Base-by-base conservation (phyloP, 495 filamentous ascomycete genomes). In the Daldinia concentrica region DNA sequence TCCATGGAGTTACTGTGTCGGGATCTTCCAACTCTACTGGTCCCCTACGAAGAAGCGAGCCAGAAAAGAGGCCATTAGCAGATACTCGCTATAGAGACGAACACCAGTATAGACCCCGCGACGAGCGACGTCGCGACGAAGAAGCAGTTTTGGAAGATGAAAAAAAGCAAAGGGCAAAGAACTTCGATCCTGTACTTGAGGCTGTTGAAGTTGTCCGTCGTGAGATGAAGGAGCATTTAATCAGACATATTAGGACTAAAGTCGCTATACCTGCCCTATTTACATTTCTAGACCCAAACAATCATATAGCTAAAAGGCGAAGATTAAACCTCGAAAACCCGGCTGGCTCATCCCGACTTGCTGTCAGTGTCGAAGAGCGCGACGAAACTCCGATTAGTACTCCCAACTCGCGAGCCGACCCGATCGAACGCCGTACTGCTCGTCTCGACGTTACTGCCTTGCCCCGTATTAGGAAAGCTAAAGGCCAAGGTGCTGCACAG, bases 101-200 rank as follows among this genome's bases (percentile, higher is more conserved):
- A 48, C 59, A 77, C 36, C 68, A 69, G 48, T 91, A 92, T 69
- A 89, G 76, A 60, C 74, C 76, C 12, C 68, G 86, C n/a, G 86
- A 84, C 45, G 89, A 86, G 64, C 77, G 79, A 27, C 78, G 82
- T 7, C 81, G 82, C 2, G 91, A 95, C 69, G 88, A 91, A 11
- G 92, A 91, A 61, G 78, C 87, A 45, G 93, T 97, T 72, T 72
- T 93, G 19, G 93, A 97, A 66, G 90, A 94, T 72, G 94, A 98
- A 74, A 97, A 93, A 77, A 89, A 87, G 67, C 89, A 93, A 65
- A 82, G 94, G 51, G 94, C 93, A 1, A 86, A 88, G 70, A 90
- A 94, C 68, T 84, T 97, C 58, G 95, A 99, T 75, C 93, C 95
- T 41, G 91, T 93, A n/a, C 82, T 83, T 19, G 94, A 92, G 73